phyloP scores from a whole-genome alignment of 2,329 filamentous ascomycete species.

The Pseudogymnoascus sp. region DNA sequence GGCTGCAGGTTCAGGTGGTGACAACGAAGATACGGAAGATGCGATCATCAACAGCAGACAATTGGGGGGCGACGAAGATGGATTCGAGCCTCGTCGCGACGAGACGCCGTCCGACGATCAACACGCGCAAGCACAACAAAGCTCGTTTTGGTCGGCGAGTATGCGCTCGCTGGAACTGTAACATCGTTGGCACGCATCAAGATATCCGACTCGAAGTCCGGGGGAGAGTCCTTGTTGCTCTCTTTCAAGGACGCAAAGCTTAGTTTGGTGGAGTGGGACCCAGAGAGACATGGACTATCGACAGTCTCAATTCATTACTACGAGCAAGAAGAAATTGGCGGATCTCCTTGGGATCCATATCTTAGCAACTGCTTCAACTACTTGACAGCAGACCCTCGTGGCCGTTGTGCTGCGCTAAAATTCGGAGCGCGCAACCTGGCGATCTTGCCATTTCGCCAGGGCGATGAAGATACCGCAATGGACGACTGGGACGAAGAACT shows the following conservation, averaged over 20 bases:
- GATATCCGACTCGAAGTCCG: conserved; percentile 64
- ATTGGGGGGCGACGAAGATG: conserved; percentile 52
- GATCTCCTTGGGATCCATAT: conserved; percentile 73
- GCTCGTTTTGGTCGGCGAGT: conserved; percentile 79
- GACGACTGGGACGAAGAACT: conserved; percentile 83
- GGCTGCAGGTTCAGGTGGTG: conserved; percentile 17
- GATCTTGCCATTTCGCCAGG: conserved; percentile 85
- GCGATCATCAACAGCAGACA: conserved; percentile 45
- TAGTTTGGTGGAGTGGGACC: conserved; percentile 90
- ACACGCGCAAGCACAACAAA: conserved; percentile 65
- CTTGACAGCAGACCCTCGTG: conserved; percentile 81
- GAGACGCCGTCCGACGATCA: conserved; percentile 55
- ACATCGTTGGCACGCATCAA: conserved; percentile 76
- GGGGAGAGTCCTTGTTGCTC: conserved; percentile 76
- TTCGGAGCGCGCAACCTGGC: conserved; percentile 86
- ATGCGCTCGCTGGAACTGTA: conserved; percentile 74
- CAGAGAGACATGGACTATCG: conserved; percentile 67
- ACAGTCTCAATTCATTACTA: conserved; percentile 98
- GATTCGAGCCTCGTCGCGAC: conserved; percentile 61
- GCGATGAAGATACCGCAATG: conserved; percentile 82
- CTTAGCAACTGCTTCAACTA: conserved; percentile 72
- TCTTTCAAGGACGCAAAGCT: conserved; percentile 88
- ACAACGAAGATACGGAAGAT: conserved; percentile 32
- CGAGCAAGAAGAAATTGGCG: conserved; percentile 83
- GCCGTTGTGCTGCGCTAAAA: conserved; percentile 87